Evolutionary conservation across 148 eudicot genomes (phyloP).

Genomic region (Chenopodium formosanum): DNA sequence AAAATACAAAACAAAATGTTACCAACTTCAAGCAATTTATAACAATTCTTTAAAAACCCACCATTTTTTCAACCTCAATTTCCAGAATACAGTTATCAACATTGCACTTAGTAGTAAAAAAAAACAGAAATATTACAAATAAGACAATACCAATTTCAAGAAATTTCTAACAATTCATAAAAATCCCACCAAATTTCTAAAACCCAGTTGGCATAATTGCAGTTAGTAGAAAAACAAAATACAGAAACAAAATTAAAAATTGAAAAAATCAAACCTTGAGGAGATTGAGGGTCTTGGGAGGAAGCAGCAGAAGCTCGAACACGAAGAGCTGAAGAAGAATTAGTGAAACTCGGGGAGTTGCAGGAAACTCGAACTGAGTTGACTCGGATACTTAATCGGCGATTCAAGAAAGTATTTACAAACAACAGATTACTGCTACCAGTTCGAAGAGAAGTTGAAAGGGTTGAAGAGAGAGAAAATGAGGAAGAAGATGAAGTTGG

Average conservation of each 20-base stretch:
- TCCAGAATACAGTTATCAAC: not conserved
- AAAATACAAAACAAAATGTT: no score
- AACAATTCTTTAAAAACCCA: not conserved
- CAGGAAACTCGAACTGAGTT: conserved; percentile 21
- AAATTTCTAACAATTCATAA: not conserved
- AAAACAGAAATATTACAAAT: not conserved
- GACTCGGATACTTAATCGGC: conserved; percentile 25
- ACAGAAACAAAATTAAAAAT: not conserved
- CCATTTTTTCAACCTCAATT: not conserved
- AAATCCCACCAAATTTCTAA: not conserved
- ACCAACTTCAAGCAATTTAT: not conserved
- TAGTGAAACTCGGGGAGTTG: not conserved
- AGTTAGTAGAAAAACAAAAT: not conserved
- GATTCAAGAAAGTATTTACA: conserved; percentile 30
- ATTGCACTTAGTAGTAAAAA: not conserved
- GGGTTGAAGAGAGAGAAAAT: conserved; percentile 18
- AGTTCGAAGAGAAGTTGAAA: conserved; percentile 23
- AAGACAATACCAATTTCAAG: not conserved
- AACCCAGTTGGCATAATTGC: not conserved
- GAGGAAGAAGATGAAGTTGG: conserved; percentile 2
- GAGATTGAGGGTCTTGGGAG: conserved; percentile 15
- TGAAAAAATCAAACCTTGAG: conserved; percentile 22
- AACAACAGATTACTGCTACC: conserved; percentile 22
- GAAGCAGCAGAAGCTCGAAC: conserved; percentile 36
- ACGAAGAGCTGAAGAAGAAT: conserved; percentile 11